Evolutionary conservation across 495 filamentous ascomycete genomes (phyloP), one percentile per base, ranked within the genome.

Genomic region (Niebla homalea): DNA sequence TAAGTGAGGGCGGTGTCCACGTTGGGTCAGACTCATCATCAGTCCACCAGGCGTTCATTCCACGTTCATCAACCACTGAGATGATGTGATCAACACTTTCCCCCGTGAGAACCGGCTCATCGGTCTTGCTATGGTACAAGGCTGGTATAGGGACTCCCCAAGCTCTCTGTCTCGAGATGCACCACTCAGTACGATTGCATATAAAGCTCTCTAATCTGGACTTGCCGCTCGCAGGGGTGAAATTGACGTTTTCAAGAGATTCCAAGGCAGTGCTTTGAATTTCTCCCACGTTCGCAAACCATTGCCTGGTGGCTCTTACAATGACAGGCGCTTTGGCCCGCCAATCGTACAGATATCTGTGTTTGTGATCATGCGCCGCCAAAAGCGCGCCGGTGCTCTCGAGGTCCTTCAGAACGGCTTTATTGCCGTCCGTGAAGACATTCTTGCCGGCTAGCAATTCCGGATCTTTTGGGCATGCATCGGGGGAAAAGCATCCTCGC

Each of bases 331-430:
- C 75, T 62, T 96, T 97, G 3, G 92, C 92, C 32, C 93, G 74
- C 93, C 92, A 97, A 64, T 99, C 92, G 60, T 94, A 94, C 0
- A 92, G 92, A 63, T 97, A 95, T 62, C 94, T 96, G 72, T 97
- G 93, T 48, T 67, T 67, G 63, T 89, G 85, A 46, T 70, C 69
- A 50, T 90, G 81, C 11, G 74, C 72, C 3, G 72, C 68, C 21
- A 95, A 65, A 14, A 97, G 73, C n/a, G 65, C 59, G 18, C 62
- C 64, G 32, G 59, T 58, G 1, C 74, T 69, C 42, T 67, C 52
- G 2, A 90, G 67, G 36, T 84, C 73, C n/a, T 78, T 65, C 10
- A 96, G 62, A 4, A 94, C 83, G 11, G 74, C 76, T 4, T 66
- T 58, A 36, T 78, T 83, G 8, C 89, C 92, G 1, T 77, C 79